Evolutionary conservation across 345 rosid species (phyloP).

Genomic region (Eucalyptus polybractea): DNA sequence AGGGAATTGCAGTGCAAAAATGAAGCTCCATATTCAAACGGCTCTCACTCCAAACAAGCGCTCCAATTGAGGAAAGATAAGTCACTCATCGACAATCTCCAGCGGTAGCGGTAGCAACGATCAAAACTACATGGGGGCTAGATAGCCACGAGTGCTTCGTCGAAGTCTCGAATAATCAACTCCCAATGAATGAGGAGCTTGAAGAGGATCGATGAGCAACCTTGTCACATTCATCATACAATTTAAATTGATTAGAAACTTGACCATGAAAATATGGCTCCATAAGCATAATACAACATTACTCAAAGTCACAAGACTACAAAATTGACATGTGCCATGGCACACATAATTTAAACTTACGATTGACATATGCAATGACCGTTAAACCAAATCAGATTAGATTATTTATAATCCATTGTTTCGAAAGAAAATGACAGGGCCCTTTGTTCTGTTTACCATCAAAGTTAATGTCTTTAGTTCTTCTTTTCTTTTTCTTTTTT

Average conservation of each 20-base stretch:
- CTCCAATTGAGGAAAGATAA: background rate
- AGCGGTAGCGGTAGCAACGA: accelerated
- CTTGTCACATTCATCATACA: too few species aligned
- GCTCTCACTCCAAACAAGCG: accelerated
- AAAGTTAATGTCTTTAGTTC: background rate
- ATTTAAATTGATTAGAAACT: too few species aligned
- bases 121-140: background rate
- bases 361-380: accelerated
- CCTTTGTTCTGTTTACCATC: too few species aligned
- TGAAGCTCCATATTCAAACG: background rate
- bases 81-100: accelerated
- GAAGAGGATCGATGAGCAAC: too few species aligned
- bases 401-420: background rate
- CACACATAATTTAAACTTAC: too few species aligned
- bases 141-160: background rate
- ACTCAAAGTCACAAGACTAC: background rate
- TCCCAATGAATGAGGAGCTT: too few species aligned
- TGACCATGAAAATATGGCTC: background rate
- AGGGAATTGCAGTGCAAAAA: background rate
- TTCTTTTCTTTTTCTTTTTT: too few species aligned
- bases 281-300: too few species aligned
- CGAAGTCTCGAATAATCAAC: accelerated
- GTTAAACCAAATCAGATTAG: accelerated
- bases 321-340: accelerated
- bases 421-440: background rate